These are phyloP conservation scores for Albophoma yamanashiensis DNA, from an alignment of 2,329 filamentous ascomycete species.

Conservation along the genomic window DNA sequence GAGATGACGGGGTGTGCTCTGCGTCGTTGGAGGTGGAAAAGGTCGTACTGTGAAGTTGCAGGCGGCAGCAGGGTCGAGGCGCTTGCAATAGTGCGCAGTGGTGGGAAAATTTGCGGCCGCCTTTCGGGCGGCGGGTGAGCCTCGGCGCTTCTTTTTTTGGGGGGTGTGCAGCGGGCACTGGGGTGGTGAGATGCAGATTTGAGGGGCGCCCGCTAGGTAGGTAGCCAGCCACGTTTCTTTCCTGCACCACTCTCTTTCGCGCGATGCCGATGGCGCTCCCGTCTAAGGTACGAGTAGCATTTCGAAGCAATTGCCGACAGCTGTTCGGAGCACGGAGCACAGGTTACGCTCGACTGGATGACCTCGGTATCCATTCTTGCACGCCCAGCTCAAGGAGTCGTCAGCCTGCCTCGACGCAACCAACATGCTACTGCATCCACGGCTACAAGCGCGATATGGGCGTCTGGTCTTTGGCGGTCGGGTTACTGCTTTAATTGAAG, in stretches of 20 bases:
- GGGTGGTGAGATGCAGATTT: not conserved
- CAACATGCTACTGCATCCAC: not conserved
- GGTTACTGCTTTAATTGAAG: not conserved
- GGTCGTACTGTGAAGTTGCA: not conserved
- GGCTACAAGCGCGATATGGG: not conserved
- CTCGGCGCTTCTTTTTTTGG: not conserved
- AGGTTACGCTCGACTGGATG: not conserved
- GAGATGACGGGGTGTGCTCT: not conserved
- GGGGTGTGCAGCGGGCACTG: not conserved
- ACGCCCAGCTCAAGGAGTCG: not conserved
- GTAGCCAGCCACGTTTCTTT: not conserved
- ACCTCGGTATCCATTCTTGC: not conserved
- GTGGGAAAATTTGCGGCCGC: constrained; percentile 7
- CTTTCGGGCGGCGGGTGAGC: not conserved
- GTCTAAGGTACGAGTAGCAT: not conserved
- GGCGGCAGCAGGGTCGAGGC: not conserved
- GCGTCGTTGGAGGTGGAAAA: not conserved
- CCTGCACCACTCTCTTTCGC: not conserved
- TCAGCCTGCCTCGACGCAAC: not conserved
- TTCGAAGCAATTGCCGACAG: not conserved
- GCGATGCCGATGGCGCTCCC: not conserved
- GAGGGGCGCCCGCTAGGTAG: not conserved
- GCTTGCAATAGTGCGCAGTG: not conserved
- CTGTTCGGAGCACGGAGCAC: too few relatives aligned
- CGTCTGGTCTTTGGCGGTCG: not conserved